Percentiles rank a stretch among this genome's conserved stretches.
phyloP scores from a whole-genome alignment of 2,329 filamentous ascomycete species.

The Hirsutella minnesotensis region DNA sequence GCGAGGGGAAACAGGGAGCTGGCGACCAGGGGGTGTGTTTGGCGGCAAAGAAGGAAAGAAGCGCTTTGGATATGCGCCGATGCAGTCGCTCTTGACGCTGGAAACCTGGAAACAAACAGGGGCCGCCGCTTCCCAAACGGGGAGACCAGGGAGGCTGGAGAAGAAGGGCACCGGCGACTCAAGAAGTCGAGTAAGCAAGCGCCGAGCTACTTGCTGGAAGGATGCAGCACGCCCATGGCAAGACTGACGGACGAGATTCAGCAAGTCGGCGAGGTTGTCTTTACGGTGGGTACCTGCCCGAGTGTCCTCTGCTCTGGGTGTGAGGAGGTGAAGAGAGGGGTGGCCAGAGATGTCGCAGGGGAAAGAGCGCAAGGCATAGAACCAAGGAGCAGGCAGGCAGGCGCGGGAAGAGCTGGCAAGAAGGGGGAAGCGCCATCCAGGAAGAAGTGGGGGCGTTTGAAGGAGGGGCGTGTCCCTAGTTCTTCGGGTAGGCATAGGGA shows the following conservation, averaged over 20 bases:
- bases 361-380: too few relatives aligned
- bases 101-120: not conserved
- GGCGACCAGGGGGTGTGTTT: constrained; percentile 5
- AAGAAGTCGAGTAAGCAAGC: not conserved
- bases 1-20: too few relatives aligned
- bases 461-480: too few relatives aligned
- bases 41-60: constrained; percentile 11
- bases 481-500: too few relatives aligned
- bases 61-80: constrained; percentile 13
- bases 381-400: too few relatives aligned
- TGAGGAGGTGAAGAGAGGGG: too few relatives aligned
- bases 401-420: too few relatives aligned
- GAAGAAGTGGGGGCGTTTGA: too few relatives aligned
- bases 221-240: not conserved
- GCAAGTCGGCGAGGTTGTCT: not conserved
- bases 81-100: constrained; percentile 9
- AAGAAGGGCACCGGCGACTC: not conserved
- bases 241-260: constrained; percentile 2
- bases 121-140: not conserved
- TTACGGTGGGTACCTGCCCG: too few relatives aligned
- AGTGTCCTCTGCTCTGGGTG: too few relatives aligned
- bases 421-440: too few relatives aligned
- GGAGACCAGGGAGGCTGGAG: not conserved
- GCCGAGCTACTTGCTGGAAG: not conserved
- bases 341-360: too few relatives aligned